phyloP scores from a whole-genome alignment of 2,329 filamentous ascomycete species.

The Emergomyces pasteurianus region DNA sequence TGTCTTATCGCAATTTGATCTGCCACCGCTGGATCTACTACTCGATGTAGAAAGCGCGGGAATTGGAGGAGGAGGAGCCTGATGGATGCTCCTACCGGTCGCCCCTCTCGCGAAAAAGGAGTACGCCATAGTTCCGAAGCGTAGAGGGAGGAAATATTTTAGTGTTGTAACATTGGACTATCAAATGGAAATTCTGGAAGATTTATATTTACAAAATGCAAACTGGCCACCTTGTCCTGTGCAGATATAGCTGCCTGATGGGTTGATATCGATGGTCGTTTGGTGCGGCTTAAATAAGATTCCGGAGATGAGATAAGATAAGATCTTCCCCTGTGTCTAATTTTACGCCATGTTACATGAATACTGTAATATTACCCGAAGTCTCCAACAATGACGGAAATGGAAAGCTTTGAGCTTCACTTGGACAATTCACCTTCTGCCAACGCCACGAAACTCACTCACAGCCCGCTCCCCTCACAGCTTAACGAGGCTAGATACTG shows the following conservation, averaged over 20 bases:
- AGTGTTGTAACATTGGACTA: background rate
- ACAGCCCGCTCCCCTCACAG: background rate
- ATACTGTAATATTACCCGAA: background rate
- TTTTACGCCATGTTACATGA: background rate
- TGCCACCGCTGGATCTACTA: background rate
- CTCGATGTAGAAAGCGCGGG: background rate
- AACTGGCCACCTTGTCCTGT: background rate
- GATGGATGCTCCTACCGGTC: background rate
- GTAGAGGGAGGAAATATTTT: background rate
- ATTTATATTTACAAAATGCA: background rate
- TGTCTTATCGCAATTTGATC: background rate
- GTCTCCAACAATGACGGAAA: background rate
- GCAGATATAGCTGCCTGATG: background rate
- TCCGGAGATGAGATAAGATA: constrained; percentile 17
- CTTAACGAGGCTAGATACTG: background rate
- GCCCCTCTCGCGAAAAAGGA: background rate
- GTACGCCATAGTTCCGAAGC: background rate
- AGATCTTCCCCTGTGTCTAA: constrained; percentile 5
- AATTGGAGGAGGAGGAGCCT: background rate
- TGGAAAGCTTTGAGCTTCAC: constrained; percentile 1
- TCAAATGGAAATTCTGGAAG: background rate
- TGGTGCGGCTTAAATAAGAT: background rate
- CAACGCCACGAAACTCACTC: background rate
- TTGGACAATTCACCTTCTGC: background rate
- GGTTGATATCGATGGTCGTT: background rate